Evolutionary conservation across 192 early-diverging fungal genomes (phyloP).

Genomic region (Coemansia sp.): DNA sequence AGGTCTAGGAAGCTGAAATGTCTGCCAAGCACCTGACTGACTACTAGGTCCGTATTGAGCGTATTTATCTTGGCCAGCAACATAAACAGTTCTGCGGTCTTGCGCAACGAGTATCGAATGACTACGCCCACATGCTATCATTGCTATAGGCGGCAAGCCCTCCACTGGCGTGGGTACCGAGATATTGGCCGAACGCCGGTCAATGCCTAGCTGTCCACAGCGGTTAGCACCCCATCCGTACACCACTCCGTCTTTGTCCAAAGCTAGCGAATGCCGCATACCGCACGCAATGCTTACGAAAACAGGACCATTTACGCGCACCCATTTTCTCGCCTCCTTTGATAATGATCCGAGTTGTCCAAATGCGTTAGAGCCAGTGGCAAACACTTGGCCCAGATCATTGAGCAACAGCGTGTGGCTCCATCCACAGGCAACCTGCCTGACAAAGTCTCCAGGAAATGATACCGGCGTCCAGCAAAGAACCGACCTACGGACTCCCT

Average conservation of each 20-base stretch:
- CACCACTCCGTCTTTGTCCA: constrained; percentile 49
- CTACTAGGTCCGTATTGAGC: constrained; percentile 60
- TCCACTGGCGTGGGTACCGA: background rate
- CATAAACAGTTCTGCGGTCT: constrained; percentile 54
- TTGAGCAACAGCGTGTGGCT: constrained; percentile 48
- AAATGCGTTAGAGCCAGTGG: constrained; percentile 31
- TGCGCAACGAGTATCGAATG: constrained; percentile 62
- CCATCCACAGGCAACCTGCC: constrained; percentile 52
- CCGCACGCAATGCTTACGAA: constrained; percentile 66
- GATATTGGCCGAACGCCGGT: background rate
- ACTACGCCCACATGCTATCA: constrained; percentile 68
- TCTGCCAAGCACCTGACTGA: constrained; percentile 11
- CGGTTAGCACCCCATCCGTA: constrained; percentile 72
- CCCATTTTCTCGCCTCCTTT: background rate
- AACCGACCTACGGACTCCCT: background rate
- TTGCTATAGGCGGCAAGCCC: constrained; percentile 44
- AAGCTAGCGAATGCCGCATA: constrained; percentile 65
- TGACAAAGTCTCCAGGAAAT: constrained; percentile 10
- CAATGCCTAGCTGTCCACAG: constrained; percentile 63
- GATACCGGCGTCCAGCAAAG: constrained; percentile 24
- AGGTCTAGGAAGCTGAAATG: constrained; percentile 12
- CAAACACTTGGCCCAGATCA: constrained; percentile 20
- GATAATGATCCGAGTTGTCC: constrained; percentile 33
- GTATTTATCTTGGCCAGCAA: constrained; percentile 68
- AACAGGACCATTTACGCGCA: background rate